Evolutionary conservation across 306 rosid genomes (phyloP), one percentile per base, ranked within the genome.

Genomic region (Carpinus fangiana): DNA sequence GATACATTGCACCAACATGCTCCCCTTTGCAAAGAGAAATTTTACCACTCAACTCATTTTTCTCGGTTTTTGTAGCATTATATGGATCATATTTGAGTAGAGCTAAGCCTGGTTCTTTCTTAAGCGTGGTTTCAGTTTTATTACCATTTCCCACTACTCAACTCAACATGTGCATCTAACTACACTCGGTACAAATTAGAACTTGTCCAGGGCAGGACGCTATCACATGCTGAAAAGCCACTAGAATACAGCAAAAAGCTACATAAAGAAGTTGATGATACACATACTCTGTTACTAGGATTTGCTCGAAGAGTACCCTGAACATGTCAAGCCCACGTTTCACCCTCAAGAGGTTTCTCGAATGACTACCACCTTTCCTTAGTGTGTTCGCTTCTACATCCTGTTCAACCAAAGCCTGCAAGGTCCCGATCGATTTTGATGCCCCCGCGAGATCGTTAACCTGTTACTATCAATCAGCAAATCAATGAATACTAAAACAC

Each of bases 291-390:
- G 92, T 84, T 52, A 76, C 76, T 28, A 92, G 72, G 14, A 92
- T 95, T 73, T 90, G 90, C 87, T 95, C 91, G 61, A 95, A 95
- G 72, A 95, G 93, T 53, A 88, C 84, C 78, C 86, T 92, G 78
- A 95, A 90, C 98, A 95, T 91, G 82, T 95, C 97, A 36, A 95
- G 80, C 76, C 98, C 97, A 8, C 98, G 98, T 79, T 84, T 95
- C 71, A 95, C 98, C 86, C 90, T 89, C 85, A 95, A 79, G 73
- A 95, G 87, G 83, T 95, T 95, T 85, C 98, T 91, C 45, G 98
- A 77, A 72, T 90, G 94, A 87, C 98, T 91, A 36, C 98, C 98
- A 7, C 75, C 89, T 34, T 65, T 89, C 73, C 85, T 90, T 55
- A 91, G 93, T 65, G 86, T 52, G 45, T 80, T 78, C 50, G 88